These are phyloP conservation scores for Lactifluus hygrophoroides DNA, from an alignment of 768 basidiomycete species.

Conservation along the genomic window DNA sequence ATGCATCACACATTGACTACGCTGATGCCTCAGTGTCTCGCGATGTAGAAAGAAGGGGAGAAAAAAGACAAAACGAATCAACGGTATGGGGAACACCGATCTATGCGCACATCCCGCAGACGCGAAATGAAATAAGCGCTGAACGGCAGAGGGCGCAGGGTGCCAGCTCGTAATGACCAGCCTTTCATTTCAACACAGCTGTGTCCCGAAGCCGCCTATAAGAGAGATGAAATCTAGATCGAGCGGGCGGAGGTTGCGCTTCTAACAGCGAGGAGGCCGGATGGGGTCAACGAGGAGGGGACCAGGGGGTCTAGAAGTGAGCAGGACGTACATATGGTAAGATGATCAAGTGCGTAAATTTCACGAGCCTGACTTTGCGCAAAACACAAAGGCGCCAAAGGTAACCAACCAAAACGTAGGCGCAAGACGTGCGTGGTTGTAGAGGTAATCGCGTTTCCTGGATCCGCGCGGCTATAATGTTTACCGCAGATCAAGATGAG, in stretches of 20 bases:
- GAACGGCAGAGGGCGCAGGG: not conserved
- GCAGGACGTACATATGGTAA: not conserved
- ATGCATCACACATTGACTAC: not conserved
- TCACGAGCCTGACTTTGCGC: not conserved
- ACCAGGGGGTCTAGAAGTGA: not conserved
- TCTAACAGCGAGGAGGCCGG: not conserved
- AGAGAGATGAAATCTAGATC: slow-evolving; percentile 12
- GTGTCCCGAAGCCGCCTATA: slow-evolving; percentile 1
- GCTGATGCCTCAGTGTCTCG: not conserved
- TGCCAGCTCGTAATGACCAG: not conserved
- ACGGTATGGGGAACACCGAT: not conserved
- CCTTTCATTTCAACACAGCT: not conserved
- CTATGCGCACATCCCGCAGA: not conserved
- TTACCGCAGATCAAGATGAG: not conserved
- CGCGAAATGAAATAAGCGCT: slow-evolving; percentile 5
- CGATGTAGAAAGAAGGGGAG: not conserved
- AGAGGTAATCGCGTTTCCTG: slow-evolving; percentile 5
- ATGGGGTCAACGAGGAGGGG: slow-evolving; percentile 1
- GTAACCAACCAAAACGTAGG: not conserved
- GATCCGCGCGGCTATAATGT: not conserved
- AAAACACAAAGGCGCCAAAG: not conserved
- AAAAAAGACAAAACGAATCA: too few species aligned
- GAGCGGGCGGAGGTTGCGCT: not conserved
- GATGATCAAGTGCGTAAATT: not conserved
- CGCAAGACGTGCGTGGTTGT: not conserved